Conservation (phyloP, 345 rosid species). For the Corchorus olitorius region DNA sequence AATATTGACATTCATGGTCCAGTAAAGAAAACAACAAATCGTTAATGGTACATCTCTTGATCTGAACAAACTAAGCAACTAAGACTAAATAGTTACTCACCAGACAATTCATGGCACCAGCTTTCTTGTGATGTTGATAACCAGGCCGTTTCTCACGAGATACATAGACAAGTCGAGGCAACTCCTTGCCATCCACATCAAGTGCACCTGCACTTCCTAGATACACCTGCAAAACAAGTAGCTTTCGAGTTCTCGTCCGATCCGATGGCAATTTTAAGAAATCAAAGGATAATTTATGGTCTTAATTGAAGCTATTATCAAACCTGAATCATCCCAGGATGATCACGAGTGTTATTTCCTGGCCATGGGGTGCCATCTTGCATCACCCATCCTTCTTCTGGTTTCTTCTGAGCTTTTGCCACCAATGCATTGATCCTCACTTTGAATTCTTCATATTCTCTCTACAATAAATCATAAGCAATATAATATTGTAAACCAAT, state of each 20-base stretch:
- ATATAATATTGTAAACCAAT: background rate
- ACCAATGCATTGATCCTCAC: constrained; percentile 89
- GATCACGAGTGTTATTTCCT: constrained; percentile 96
- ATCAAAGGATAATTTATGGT: background rate
- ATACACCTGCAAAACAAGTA: constrained; percentile 60
- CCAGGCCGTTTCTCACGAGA: constrained; percentile 98
- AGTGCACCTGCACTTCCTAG: constrained; percentile 93
- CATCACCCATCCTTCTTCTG: constrained; percentile 99
- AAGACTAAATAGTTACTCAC: constrained; percentile 39
- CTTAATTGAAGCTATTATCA: background rate
- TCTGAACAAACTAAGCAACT: background rate
- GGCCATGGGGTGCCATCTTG: constrained; percentile 99
- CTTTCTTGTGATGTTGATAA: constrained; percentile 95
- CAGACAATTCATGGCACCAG: constrained; percentile 97
- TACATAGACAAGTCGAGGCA: constrained; percentile 88
- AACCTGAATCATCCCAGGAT: constrained; percentile 99
- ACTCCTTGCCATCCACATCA: constrained; percentile 88
- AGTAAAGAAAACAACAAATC: background rate
- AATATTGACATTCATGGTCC: too few relatives aligned
- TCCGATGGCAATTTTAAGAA: background rate
- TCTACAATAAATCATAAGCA: constrained; percentile 35
- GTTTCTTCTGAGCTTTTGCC: constrained; percentile 93
- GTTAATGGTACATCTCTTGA: background rate
- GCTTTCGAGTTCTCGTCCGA: background rate
- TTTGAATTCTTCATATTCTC: constrained; percentile 98